A percentile compares a stretch with the other conserved stretches of the same genome.
phyloP scores from a whole-genome alignment of 805 yeast species.

The Sugiyamaella marilandica region DNA sequence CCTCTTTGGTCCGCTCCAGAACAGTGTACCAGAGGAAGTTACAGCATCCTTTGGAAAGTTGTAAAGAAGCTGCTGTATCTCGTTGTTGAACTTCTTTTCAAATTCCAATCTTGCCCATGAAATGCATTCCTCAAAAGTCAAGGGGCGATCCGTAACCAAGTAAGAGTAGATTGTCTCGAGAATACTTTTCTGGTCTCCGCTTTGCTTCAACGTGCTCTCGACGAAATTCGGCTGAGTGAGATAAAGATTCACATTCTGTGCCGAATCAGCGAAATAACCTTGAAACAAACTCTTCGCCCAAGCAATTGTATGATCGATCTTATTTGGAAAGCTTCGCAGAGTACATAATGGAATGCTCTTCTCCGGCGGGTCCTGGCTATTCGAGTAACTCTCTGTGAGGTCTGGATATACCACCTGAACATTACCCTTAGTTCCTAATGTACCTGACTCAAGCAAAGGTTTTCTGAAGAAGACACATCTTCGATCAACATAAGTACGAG shows the following conservation, averaged over 20 bases:
- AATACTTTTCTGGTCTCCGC: conserved; percentile 85
- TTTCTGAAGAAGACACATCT: conserved; percentile 91
- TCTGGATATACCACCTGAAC: conserved; percentile 94
- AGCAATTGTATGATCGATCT: conserved; percentile 97
- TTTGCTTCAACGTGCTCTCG: conserved; percentile 84
- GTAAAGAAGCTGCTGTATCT: conserved; percentile 81
- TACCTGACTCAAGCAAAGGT: conserved; percentile 92
- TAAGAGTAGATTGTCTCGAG: conserved; percentile 68
- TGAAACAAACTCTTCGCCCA: conserved; percentile 97
- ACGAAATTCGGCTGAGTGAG: conserved; percentile 89
- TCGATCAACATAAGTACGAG: conserved; percentile 95
- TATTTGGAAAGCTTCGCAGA: conserved; percentile 93
- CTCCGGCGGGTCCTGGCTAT: conserved; percentile 98
- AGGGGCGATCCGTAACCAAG: conserved; percentile 75
- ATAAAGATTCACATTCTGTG: conserved; percentile 88
- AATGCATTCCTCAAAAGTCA: conserved; percentile 87
- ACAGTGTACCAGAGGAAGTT: conserved; percentile 85
- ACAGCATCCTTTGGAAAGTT: conserved; percentile 94
- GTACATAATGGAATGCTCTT: conserved; percentile 97
- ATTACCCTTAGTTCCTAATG: conserved; percentile 97
- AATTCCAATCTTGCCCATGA: conserved; percentile 92
- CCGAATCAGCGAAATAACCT: conserved; percentile 85
- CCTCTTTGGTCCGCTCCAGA: conserved; percentile 97
- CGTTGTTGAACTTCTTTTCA: conserved; percentile 78
- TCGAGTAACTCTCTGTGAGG: conserved; percentile 91